Percentiles rank a stretch among this genome's conserved stretches.
Evolutionary conservation across 2,329 filamentous ascomycete species (phyloP).

Genomic region (Emydomyces testavorans): DNA sequence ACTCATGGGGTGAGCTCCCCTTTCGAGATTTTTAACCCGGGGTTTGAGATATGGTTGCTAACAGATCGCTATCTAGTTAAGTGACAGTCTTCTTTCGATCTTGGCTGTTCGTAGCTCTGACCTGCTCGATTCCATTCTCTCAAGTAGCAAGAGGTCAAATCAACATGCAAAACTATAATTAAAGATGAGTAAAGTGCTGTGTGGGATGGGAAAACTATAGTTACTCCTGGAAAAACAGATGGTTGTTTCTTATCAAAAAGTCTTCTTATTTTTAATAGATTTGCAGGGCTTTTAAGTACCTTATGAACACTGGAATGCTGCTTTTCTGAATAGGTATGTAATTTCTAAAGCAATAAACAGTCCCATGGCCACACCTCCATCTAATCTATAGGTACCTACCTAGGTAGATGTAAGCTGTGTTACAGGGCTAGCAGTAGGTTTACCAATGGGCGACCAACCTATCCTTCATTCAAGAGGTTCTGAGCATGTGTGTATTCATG

Average conservation of each 20-base stretch:
- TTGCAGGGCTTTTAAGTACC: too few species aligned
- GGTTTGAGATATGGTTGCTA: not conserved
- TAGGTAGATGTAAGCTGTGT: too few species aligned
- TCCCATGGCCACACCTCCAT: too few species aligned
- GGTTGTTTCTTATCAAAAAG: not conserved
- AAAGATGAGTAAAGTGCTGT: not conserved
- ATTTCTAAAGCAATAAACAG: too few species aligned
- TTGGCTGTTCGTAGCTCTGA: slow-evolving; percentile 44
- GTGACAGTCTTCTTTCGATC: slow-evolving; percentile 70
- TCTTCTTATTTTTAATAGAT: too few species aligned
- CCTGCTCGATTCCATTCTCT: slow-evolving; percentile 16
- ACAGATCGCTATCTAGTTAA: slow-evolving; percentile 37
- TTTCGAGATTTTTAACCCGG: not conserved
- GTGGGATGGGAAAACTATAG: not conserved
- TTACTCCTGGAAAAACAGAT: not conserved
- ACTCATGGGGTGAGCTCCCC: slow-evolving; percentile 60
- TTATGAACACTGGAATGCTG: too few species aligned
- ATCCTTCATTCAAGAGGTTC: too few species aligned
- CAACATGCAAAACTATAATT: slow-evolving; percentile 16
- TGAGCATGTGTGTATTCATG: too few species aligned
- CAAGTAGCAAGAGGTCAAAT: slow-evolving; percentile 12
- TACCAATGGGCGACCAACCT: too few species aligned
- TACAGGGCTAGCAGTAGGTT: too few species aligned
- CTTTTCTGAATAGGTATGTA: too few species aligned
- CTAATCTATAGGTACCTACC: too few species aligned